A percentile compares a stretch with the other conserved stretches of the same genome.
phyloP scores from a whole-genome alignment of 371 early-diverging fungal genomes.

The Zancudomyces culisetae region DNA sequence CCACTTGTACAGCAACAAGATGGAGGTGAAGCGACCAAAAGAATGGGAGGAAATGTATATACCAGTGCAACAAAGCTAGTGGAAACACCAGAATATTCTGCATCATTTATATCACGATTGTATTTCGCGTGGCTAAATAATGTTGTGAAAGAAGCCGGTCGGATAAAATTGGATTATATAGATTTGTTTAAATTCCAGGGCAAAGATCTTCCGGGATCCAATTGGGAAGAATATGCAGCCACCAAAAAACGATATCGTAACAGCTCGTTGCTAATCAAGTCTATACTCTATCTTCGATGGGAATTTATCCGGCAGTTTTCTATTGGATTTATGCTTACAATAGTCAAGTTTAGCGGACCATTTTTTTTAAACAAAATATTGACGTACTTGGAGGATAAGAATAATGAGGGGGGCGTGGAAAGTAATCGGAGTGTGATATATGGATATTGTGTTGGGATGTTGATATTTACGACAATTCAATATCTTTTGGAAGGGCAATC shows the following conservation, averaged over 20 bases:
- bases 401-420: constrained; percentile 1
- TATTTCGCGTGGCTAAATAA: constrained; percentile 20
- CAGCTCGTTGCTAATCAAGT: background rate
- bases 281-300: constrained; percentile 7
- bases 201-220: constrained; percentile 6
- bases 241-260: constrained; percentile 7
- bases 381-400: constrained; percentile 13
- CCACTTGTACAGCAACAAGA: no score
- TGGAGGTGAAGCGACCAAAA: no score
- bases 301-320: constrained; percentile 9
- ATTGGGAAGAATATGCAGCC: constrained; percentile 11
- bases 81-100: no score
- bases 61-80: no score
- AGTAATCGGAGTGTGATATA: constrained; percentile 31
- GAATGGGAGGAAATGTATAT: no score
- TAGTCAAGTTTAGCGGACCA: constrained; percentile 13
- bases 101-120: no score
- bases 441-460: constrained; percentile 38
- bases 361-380: constrained; percentile 22
- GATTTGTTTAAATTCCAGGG: constrained; percentile 13
- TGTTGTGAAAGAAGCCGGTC: constrained; percentile 10
- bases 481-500: constrained; percentile 28
- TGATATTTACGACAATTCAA: constrained; percentile 27
- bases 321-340: constrained; percentile 5
- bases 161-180: constrained; percentile 6